Base-by-base conservation (phyloP, 2,329 filamentous ascomycete genomes). In the Beauveria pseudobassiana region DNA sequence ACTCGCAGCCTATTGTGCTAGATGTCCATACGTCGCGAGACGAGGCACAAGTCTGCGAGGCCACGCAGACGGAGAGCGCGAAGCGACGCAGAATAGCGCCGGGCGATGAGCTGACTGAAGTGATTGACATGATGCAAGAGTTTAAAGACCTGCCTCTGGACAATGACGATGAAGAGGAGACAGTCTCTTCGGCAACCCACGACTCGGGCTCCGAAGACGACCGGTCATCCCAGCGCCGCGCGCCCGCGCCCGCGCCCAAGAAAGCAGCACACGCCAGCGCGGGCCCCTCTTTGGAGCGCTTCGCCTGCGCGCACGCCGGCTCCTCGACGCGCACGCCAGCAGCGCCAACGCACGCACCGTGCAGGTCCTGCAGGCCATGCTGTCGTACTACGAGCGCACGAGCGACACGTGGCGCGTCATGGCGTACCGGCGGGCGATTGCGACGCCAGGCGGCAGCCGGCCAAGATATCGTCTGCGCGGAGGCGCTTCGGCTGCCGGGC, bases 341-440 rank as follows among this genome's bases (percentile, higher is more conserved):
- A 90, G 89, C 66, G 90, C 91, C 0, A 98, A 97, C 70, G 77
- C 78, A 1, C 78, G 82, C 14, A 96, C 90, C 0, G 92, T 96
- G 56, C 82, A 88, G 52, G 78, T 95, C 2, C 78, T 97, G 5
- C 84, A 91, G 67, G 80, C 89, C 66, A 92, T 97, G 90, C 82
- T 84, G 48, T 82, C 87, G 59, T 88, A 93, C 72, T 96, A 96
- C 71, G 82, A 82, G 5, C 81, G 87, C 7, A 84, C 83, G n/a
- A 81, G 86, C 45, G 92, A 97, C 68, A 82, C 85, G 42, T 97
- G 90, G 89, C 85, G 91, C 3, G 82, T 82, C 0, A 76, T 83
- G 1, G 87, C 89, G 5, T 97, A 96, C 71, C 86, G 90, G 40
- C 90, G 87, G 71, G 91, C 84, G 14, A 89, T 96, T 57, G 78